Evolutionary conservation across 352 stramenopile species (phyloP), one percentile per base, ranked within the genome.

Genomic region (Phytophthora pisi): DNA sequence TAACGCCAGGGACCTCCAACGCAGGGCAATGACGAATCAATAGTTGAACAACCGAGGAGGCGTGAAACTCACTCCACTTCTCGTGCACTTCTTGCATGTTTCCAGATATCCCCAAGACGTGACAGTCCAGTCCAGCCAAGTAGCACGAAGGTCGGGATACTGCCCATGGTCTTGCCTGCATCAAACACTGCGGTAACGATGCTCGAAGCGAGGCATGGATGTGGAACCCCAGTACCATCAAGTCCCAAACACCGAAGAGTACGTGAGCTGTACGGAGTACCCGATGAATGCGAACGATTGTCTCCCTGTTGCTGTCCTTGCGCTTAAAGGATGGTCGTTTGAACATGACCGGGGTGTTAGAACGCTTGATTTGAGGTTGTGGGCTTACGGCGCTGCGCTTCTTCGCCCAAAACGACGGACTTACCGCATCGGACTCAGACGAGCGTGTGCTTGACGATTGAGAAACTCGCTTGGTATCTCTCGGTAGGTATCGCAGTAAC

Each of bases 11-110:
- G 4, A 79, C 54, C 23, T 66, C 59, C 4, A 82, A 18, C 0
- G 45, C 15, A 4, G 62, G 38, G 42, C 75, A 82, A 51, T 82
- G 71, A 11, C 65, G 59, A 47, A 79, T 57, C n/a, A 74, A 42
- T 5, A 82, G 18, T 24, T 71, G 61, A 11, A 66, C 57, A 9
- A 68, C 52, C 3, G 64, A 61, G 15, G 49, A 40, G 36, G 20
- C 18, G 43, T 79, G 64, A n/a, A 82, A 58, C 18, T 58, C 43
- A 7, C 60, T 65, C 26, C 75, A 61, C 30, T 58, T 52, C 4
- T 13, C 10, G 3, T 40, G 6, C 0, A 75, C 43, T n/a, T 79
- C 54, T 0, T n/a, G 18, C 10, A 47, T 49, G 5, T 59, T 63
- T 15, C 70, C 70, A 0, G 55, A 56, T 30, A 72, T 64, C 4